Base-by-base conservation (phyloP, 1,139 yeast genomes). In the Kurtzmaniella quercitrusa region DNA sequence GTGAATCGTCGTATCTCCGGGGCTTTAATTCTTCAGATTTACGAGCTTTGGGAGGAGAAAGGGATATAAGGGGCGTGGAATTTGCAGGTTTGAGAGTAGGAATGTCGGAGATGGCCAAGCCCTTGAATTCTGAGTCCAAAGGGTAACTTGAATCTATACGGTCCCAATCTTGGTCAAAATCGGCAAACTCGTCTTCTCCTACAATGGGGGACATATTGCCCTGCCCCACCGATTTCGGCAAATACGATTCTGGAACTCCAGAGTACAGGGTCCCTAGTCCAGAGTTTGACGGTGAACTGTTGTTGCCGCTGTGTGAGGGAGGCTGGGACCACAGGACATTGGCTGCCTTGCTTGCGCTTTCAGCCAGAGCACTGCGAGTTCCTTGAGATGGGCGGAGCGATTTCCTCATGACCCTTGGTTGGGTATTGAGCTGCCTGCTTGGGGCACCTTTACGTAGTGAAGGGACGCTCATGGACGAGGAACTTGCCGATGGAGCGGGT, bases 101-200 rank as follows among this genome's bases (percentile, higher is more conserved):
- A 34, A 40, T 29, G 12, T 40, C 25, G 21, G 29, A 27, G 17
- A 44, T 38, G 12, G 39, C 41, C 21, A 44, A 33, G 2, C 46
- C 46, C 18, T 23, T 21, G 12, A 44, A 33, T 2, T 25, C 39
- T 11, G 14, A 24, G 10, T 5, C 33, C 12, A 34, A 34, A 39
- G 44, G 18, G 12, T 14, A 14, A 31, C 18, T 14, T 34, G 47
- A 47, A 36, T 55, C 57, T 21, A 63, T 50, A 38, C 53, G 59
- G 37, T 63, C 72, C 70, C 73, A 67, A 39, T 66, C 70, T 44
- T 75, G 75, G 53, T 77, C 81, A 47, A 77, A 77, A 50, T 74
- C 81, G 38, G 63, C 66, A 50, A 75, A 75, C 27, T 63, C 49
- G 19, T 60, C 63, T 37, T 60, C 60, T 21, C 54, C 59, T 17